Evolutionary conservation across 2,329 filamentous ascomycete genomes (phyloP).

Genomic region (Neocucurbitaria cava): DNA sequence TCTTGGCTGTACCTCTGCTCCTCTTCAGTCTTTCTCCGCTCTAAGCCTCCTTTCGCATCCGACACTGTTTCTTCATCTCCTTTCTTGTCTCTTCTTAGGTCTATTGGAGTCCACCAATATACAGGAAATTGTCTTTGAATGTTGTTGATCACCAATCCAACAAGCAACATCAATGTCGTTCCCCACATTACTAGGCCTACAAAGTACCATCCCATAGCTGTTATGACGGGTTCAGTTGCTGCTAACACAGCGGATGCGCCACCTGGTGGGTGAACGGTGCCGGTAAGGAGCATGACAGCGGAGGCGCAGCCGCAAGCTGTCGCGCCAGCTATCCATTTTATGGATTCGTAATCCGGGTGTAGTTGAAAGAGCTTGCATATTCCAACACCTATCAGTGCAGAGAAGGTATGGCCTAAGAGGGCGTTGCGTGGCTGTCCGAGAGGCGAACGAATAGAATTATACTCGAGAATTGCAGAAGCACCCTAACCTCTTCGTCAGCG

Average conservation of each 20-base stretch:
- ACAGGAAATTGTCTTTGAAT: conserved; percentile 55
- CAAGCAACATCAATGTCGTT: conserved; percentile 50
- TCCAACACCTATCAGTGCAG: conserved; percentile 53
- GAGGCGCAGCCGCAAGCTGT: conserved; percentile 53
- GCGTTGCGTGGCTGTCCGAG: conserved; percentile 57
- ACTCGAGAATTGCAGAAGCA: conserved; percentile 57
- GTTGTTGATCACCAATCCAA: conserved; percentile 56
- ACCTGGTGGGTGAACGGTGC: conserved; percentile 59
- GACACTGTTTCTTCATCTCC: conserved; percentile 33
- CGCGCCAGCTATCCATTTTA: conserved; percentile 56
- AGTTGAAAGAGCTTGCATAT: conserved; percentile 56
- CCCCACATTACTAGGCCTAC: conserved; percentile 53
- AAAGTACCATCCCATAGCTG: conserved; percentile 56
- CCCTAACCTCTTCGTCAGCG: conserved; percentile 40
- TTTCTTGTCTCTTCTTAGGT: conserved; percentile 37
- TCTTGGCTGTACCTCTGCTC: conserved; percentile 22
- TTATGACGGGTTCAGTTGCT: conserved; percentile 49
- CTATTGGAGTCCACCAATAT: conserved; percentile 58
- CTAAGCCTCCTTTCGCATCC: conserved; percentile 26
- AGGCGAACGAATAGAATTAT: conserved; percentile 56
- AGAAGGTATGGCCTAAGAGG: conserved; percentile 54
- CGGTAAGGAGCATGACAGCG: conserved; percentile 55
- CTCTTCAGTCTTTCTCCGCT: conserved; percentile 23
- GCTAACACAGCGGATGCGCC: conserved; percentile 58
- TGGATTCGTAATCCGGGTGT: conserved; percentile 44